Base-by-base conservation (phyloP, 2,329 filamentous ascomycete species). In the Sclerotinia spermophila region DNA sequence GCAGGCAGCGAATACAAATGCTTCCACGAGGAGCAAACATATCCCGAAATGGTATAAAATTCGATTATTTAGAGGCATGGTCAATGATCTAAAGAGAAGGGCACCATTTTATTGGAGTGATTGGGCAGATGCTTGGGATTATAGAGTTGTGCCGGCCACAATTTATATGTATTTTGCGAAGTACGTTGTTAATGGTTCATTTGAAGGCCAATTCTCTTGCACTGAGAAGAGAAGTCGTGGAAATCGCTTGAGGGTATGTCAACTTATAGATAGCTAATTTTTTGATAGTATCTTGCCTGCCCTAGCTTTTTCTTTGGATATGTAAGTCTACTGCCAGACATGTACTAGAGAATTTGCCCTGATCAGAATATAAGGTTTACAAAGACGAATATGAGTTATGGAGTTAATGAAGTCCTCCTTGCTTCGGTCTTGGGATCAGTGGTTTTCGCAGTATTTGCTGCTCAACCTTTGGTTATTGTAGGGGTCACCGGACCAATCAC, bases 151-250 rank as follows among this genome's bases (percentile, higher is more conserved):
- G 53, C 93, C 93, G 1, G 92, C 92, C 24, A 96, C 93, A 15
- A 83, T 96, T 42, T 96, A 96, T 81, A 97, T 96, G 92, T 97
- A 96, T 83, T 97, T 96, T 85, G 93, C 93, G 73, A 96, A 96
- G 92, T 95, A 85, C 73, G 27, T 59, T 73, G 27, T 59, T 51
- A 8, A 35, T 38, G 15, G 17, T 53, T 24, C 33, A 40, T n/a
- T 53, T 27, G 10, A 48, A 13, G 35, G 45, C 35, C 0, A n/a
- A 53, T 51, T 19, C 38, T 44, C 17, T 30, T 27, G 5, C 27
- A 17, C 15, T 27, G 61, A 38, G 65, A n/a, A 44, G n/a, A n/a
- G 19, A 19, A 11, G 48, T 11, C 27, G 5, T 68, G 40, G 3
- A 21, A 35, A 48, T 38, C 10, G 42, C 21, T 33, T n/a, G 13